A percentile compares a stretch with the other conserved stretches of the same genome.
Conservation (phyloP, 176 grass and related monocot genomes). For the Luzula sylvatica region DNA sequence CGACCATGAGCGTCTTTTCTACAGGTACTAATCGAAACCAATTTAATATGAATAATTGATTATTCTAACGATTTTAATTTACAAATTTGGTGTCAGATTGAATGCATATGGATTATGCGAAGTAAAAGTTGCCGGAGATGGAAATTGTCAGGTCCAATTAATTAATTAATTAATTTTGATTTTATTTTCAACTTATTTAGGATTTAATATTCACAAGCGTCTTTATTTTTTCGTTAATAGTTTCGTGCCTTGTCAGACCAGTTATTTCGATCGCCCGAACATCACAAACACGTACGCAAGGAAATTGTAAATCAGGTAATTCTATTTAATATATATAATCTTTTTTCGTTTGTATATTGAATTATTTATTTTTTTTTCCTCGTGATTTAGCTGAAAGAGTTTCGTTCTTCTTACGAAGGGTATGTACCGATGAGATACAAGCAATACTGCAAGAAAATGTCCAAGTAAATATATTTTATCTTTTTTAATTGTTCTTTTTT, state of each 20-base stretch:
- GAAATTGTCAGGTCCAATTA: conserved; percentile 83
- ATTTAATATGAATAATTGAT: conserved; percentile 11
- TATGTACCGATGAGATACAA: conserved; percentile 98
- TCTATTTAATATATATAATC: background rate
- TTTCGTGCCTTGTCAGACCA: conserved; percentile 97
- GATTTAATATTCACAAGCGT: conserved; percentile 6
- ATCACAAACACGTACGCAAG: conserved; percentile 93
- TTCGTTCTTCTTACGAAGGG: conserved; percentile 66
- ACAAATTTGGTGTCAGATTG: conserved; percentile 42
- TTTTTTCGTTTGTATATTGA: background rate
- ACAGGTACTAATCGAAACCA: conserved; percentile 45
- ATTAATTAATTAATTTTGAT: conserved; percentile 1
- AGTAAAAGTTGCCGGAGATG: conserved; percentile 85
- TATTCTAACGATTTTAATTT: conserved; percentile 8
- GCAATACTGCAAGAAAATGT: conserved; percentile 93
- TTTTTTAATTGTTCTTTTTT: conserved; percentile 1
- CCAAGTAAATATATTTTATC: conserved; percentile 61
- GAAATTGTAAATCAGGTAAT: conserved; percentile 96
- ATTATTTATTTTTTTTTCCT: conserved; percentile 8
- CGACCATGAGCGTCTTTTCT: conserved; percentile 85
- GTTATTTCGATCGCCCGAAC: conserved; percentile 66
- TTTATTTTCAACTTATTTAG: background rate
- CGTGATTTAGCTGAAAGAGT: conserved; percentile 68
- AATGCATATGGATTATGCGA: conserved; percentile 82
- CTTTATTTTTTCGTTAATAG: conserved; percentile 32